Evolutionary conservation across 441 rosid genomes (phyloP), one percentile per base, ranked within the genome.

Genomic region (Euphorbia schlechtendalii): DNA sequence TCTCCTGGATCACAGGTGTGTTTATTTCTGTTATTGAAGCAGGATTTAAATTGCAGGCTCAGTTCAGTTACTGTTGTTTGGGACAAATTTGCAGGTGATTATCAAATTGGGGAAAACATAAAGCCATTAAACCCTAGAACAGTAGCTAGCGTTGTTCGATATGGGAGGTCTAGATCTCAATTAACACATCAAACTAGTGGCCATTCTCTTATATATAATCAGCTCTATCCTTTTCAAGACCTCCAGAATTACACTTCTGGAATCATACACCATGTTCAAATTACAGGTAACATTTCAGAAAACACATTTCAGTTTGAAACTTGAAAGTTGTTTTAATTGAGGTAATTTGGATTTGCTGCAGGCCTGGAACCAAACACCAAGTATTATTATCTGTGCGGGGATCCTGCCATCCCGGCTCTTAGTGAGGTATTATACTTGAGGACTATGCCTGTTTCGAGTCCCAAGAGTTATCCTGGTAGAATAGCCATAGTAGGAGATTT

Each of bases 1-100:
- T 89, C 61, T 89, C 98, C 65, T 92, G 98, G 98, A 69, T 89
- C 63, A 89, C 98, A 73, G 96, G 96, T 75, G 14, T 25, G 8
- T 24, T n/a, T n/a, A n/a, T n/a, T n/a, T n/a, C n/a, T n/a, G n/a
- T n/a, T n/a, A n/a, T n/a, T n/a, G n/a, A n/a, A n/a, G n/a, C n/a
- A n/a, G n/a, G n/a, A n/a, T n/a, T n/a, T n/a, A n/a, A n/a, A n/a
- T n/a, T n/a, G n/a, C n/a, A n/a, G n/a, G n/a, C n/a, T n/a, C n/a
- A n/a, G n/a, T 17, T 22, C 10, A 41, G 30, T 66, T 67, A 22
- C 51, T 58, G 65, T 4, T 52, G 17, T 30, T 3, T 3, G 51
- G 62, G 48, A 32, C 11, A 58, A 18, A 55, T 55, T 66, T 74
- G 49, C 77, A 84, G 89, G 89, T 24, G 83, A 86, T 25, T 84